Conservation (phyloP, 805 yeast species). For the Ascoidea rubescens region DNA sequence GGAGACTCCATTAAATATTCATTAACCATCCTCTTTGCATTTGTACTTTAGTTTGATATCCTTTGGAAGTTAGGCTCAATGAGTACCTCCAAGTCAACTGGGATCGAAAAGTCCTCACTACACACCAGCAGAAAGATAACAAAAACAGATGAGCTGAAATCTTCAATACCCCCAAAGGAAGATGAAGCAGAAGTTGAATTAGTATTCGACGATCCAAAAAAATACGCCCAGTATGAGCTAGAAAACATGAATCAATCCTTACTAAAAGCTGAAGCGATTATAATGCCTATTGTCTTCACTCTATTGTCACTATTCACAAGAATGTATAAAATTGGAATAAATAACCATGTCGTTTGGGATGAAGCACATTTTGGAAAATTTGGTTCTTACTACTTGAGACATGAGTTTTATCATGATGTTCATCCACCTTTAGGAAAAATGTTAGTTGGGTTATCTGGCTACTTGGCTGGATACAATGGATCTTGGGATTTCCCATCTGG, state of each 20-base stretch:
- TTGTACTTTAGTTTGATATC: no score
- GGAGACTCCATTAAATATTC: no score
- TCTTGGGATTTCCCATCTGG: conserved; percentile 84
- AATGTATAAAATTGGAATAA: conserved; percentile 59
- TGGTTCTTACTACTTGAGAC: conserved; percentile 80
- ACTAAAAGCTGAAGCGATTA: conserved; percentile 13
- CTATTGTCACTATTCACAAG: conserved; percentile 57
- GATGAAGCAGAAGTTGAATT: neutral
- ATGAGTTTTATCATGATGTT: conserved; percentile 88
- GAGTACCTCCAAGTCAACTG: neutral
- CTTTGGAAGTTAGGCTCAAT: no score
- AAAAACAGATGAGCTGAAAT: no score
- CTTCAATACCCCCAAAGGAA: neutral
- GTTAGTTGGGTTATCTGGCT: conserved; percentile 81
- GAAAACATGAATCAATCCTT: conserved; percentile 3
- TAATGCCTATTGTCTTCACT: conserved; percentile 58
- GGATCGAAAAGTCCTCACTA: neutral
- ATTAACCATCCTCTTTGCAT: no score
- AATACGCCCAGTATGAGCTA: conserved; percentile 3
- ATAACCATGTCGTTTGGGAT: conserved; percentile 84
- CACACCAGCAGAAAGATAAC: no score
- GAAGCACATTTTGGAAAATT: conserved; percentile 97
- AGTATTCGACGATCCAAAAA: conserved; percentile 3
- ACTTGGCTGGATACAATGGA: conserved; percentile 77
- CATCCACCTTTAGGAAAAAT: conserved; percentile 97